Conservation (phyloP, 805 yeast species). For the Kluyveromyces aestuarii region DNA sequence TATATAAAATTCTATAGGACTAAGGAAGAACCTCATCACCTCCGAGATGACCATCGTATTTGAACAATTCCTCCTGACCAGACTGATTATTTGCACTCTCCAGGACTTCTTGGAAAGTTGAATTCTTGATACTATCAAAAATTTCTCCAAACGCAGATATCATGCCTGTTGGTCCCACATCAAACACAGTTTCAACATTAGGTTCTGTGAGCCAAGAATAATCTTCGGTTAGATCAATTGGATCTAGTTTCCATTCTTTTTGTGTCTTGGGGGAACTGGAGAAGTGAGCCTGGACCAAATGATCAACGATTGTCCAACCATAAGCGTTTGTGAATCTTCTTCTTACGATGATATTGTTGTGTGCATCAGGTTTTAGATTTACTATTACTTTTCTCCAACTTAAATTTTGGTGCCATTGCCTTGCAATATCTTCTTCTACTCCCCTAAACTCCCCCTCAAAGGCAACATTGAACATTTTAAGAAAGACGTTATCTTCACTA, state of each 20-base stretch:
- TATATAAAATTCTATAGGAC: constrained; percentile 24
- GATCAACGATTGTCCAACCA: constrained; percentile 79
- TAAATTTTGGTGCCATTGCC: constrained; percentile 60
- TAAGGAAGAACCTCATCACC: neutral
- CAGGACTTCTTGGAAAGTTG: neutral
- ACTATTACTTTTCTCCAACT: constrained; percentile 66
- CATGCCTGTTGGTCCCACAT: constrained; percentile 67
- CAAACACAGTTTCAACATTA: constrained; percentile 27
- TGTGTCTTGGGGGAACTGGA: constrained; percentile 11
- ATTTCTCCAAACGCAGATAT: constrained; percentile 54
- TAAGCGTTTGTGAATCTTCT: constrained; percentile 69
- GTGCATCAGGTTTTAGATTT: constrained; percentile 63
- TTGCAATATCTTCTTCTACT: constrained; percentile 58
- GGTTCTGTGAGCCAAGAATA: constrained; percentile 42
- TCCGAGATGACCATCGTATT: constrained; percentile 4
- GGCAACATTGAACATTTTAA: constrained; percentile 28
- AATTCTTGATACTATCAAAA: constrained; percentile 36
- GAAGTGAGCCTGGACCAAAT: constrained; percentile 56
- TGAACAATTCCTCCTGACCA: constrained; percentile 5
- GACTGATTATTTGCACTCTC: constrained; percentile 11
- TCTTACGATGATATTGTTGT: constrained; percentile 64
- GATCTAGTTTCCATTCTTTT: constrained; percentile 6
- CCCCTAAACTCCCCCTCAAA: constrained; percentile 14
- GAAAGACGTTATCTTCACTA: constrained; percentile 19
- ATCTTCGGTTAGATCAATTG: constrained; percentile 20